Evolutionary conservation across 2,329 filamentous ascomycete genomes (phyloP), one percentile per base, ranked within the genome.

Genomic region (Ophiosphaerella narmari): DNA sequence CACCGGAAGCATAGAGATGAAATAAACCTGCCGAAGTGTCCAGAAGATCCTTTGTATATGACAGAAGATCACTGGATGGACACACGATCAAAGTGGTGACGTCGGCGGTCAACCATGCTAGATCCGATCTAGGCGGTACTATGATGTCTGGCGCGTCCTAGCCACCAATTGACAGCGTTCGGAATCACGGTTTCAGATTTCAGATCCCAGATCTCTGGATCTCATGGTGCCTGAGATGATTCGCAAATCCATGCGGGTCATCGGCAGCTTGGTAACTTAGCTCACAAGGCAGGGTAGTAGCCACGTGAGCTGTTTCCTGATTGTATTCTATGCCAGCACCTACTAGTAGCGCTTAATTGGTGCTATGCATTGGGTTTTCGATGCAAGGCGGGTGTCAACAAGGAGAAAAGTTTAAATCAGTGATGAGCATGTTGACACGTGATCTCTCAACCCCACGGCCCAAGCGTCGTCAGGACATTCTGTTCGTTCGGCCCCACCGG

Each of bases 41-140:
- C 34, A 44, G 6, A 33, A 13, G 26, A 18, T 26, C 11, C 51
- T 59, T 56, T 56, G 52, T 56, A 52, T 46, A 40, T 56, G 43
- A 43, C 34, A 21, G 29, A 24, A 39, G 34, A 29, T 35, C 39
- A 46, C 43, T 38, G 36, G 36, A 13, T 37, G 45, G 37, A 39
- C 34, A 50, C 46, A 52, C 16, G 16, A 34, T 39, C 33, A 48
- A 48, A 65, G 57, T 64, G 55, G 56, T 65, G 62, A 65, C 62
- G 62, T 65, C 58, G 62, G 49, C 55, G 50, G 43, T 37, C 55
- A 45, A 29, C 29, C 34, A 45, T 43, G 41, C 54, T 62, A 55
- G 44, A 55, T 52, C 60, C 59, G 49, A 63, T 60, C 48, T 40
- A 46, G 53, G 45, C 39, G 44, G 48, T 31, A 61, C 60, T 54